Conservation (phyloP, 2,329 filamentous ascomycete genomes). For the Phaeophleospora eucalypticola region DNA sequence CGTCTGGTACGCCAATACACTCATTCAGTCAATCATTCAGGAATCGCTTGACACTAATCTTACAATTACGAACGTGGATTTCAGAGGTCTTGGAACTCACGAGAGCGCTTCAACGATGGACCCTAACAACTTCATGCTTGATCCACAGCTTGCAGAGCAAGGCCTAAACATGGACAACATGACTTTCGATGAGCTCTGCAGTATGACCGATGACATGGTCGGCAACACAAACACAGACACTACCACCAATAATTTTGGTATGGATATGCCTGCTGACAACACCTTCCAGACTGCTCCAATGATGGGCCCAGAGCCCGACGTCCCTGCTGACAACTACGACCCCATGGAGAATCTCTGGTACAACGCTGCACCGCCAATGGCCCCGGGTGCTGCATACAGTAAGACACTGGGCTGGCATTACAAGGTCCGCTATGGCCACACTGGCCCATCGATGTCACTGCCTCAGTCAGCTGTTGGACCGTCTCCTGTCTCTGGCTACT, state of each 20-base stretch:
- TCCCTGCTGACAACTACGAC: constrained; percentile 2
- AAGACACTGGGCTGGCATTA: constrained; percentile 3
- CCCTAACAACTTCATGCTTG: background rate
- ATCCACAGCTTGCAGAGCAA: background rate
- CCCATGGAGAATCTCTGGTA: constrained; percentile 1
- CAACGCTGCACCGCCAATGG: background rate
- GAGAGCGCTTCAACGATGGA: background rate
- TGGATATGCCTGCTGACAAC: constrained; percentile 1
- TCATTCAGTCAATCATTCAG: background rate
- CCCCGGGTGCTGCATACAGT: background rate
- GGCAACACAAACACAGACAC: background rate
- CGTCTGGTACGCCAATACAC: constrained; percentile 6
- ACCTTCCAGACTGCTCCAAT: constrained; percentile 1
- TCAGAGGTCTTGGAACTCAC: background rate
- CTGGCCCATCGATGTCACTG: background rate
- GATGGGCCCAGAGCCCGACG: background rate
- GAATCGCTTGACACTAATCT: constrained; percentile 2
- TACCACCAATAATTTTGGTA: background rate
- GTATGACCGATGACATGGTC: background rate
- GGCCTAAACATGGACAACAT: background rate
- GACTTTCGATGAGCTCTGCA: background rate
- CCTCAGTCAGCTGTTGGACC: background rate
- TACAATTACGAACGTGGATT: background rate
- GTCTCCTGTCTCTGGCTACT: background rate
- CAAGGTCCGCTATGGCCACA: background rate